Evolutionary conservation across 2,329 filamentous ascomycete genomes (phyloP), one percentile per base, ranked within the genome.

Genomic region (Clarireedia hainanense): DNA sequence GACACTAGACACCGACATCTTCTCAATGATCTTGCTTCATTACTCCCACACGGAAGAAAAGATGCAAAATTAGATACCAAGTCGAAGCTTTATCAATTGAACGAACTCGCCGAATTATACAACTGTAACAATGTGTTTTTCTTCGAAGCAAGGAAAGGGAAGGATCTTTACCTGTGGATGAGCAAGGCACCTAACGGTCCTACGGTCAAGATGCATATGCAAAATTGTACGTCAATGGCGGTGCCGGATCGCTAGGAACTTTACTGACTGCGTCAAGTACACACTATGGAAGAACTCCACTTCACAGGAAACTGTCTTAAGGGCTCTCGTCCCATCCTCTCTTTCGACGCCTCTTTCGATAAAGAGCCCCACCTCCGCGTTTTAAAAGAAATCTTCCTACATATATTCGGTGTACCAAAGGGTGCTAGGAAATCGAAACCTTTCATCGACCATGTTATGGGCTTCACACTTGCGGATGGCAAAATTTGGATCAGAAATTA

Each of bases 61-160:
- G 94, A 99, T 71, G 90, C 88, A 65, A 99, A 99, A 74, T 89
- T 96, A 63, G 94, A 99, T 72, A 94, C 90, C 52, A 97, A 97
- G 75, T 91, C 89, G 39, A 91, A 94, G 76, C 80, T 91, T 64
- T 80, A 84, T 79, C 77, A 88, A 69, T 81, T 95, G 51, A 94
- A 94, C 74, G 89, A 91, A 67, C 68, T 76, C 42, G 68, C 75
- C 65, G 83, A 86, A 62, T 79, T 96, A 30, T 94, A 95, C 77
- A 95, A 94, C 70, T 95, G 89, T 80, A 96, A 95, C 75, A 92
- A 95, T 70, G 83, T 94, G 56, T 80, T 96, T 60, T 99, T 96
- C 75, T 95, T 96, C 70, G 92, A 99, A 75, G 91, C 91, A 47
- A 81, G 91, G 58, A 99, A 97, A 73, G 89, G 87, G 58, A 86